Conservation (phyloP, 352 stramenopile genomes). For the Globisporangium paroecandrum region DNA sequence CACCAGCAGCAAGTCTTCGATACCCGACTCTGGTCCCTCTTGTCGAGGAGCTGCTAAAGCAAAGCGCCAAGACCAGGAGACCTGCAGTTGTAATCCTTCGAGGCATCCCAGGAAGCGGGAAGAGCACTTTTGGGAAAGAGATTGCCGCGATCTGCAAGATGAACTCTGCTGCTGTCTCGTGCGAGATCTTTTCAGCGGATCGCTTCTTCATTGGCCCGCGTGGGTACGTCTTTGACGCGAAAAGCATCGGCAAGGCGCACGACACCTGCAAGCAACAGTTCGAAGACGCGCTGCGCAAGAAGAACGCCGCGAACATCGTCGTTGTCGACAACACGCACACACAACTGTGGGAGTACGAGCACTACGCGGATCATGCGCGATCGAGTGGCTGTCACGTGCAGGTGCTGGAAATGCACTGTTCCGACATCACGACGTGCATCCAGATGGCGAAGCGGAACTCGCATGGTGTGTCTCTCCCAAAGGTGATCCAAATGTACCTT, state of each 20-base stretch:
- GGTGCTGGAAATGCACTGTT: constrained; percentile 58
- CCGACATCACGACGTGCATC: constrained; percentile 37
- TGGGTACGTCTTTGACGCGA: constrained; percentile 64
- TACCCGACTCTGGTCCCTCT: constrained; percentile 32
- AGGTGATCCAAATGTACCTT: constrained; percentile 70
- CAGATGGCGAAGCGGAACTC: constrained; percentile 65
- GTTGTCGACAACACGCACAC: constrained; percentile 79
- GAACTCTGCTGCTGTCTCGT: constrained; percentile 15
- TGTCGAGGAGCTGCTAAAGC: constrained; percentile 37
- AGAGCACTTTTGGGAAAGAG: constrained; percentile 52
- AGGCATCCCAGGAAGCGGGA: constrained; percentile 71
- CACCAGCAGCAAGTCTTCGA: constrained; percentile 10
- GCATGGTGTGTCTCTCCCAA: constrained; percentile 52
- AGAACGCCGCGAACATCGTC: constrained; percentile 26
- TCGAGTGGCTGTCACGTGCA: constrained; percentile 24
- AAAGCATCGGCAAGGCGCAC: constrained; percentile 45
- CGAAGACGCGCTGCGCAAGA: constrained; percentile 23
- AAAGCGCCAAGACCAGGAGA: constrained; percentile 15
- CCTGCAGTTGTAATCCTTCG: constrained; percentile 57
- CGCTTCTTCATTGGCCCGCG: constrained; percentile 57
- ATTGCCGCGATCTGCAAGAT: constrained; percentile 36
- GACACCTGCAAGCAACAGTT: constrained; percentile 44
- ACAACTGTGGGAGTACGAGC: constrained; percentile 62
- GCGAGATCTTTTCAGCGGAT: constrained; percentile 58
- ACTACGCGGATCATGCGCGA: constrained; percentile 40